Base-by-base conservation (phyloP, 495 filamentous ascomycete species). In the Aspergillus wentii region DNA sequence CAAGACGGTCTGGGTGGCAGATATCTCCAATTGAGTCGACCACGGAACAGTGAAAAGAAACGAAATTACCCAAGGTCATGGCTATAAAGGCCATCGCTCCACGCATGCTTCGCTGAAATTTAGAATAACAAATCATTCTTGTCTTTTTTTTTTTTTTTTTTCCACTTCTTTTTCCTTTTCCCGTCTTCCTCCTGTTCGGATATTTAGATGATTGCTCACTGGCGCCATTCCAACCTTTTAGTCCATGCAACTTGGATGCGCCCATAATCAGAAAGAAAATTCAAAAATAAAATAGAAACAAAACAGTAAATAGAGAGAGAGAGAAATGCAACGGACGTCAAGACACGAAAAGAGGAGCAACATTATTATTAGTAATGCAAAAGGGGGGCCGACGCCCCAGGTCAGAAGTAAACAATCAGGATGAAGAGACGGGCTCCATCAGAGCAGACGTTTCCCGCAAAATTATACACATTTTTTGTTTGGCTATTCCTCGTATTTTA, bases 181-280 rank as follows among this genome's bases (percentile, higher is more conserved):
- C n/a, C n/a, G n/a, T n/a, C n/a, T n/a, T n/a, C n/a, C n/a, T n/a
- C n/a, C n/a, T n/a, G n/a, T n/a, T n/a, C n/a, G n/a, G n/a, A 46
- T 27, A 21, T 34, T 22, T 17, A 50, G 18, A 31, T 39, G 30
- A 35, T 33, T 20, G 35, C 35, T 42, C 40, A 40, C 40, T 44
- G 46, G 38, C 56, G 49, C 54, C 59, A 31, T 29, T 50, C 50
- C 54, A 48, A 40, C 48, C 56, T 45, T 29, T 33, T 51, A 41
- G 33, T 53, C 43, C 43, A 54, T 38, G 35, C 45, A 36, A 54
- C 40, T 41, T 51, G 51, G 41, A 50, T 57, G 52, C 59, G 56
- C 59, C 56, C 55, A 52, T 60, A 47, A 44, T 49, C 55, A 53
- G 27, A 48, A 38, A 42, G 41, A 19, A 35, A 30, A 38, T 10